A percentile compares a stretch with the other conserved stretches of the same genome.
These are phyloP conservation scores for Camelina laxa DNA, from an alignment of 345 rosid species.

Conservation along the genomic window DNA sequence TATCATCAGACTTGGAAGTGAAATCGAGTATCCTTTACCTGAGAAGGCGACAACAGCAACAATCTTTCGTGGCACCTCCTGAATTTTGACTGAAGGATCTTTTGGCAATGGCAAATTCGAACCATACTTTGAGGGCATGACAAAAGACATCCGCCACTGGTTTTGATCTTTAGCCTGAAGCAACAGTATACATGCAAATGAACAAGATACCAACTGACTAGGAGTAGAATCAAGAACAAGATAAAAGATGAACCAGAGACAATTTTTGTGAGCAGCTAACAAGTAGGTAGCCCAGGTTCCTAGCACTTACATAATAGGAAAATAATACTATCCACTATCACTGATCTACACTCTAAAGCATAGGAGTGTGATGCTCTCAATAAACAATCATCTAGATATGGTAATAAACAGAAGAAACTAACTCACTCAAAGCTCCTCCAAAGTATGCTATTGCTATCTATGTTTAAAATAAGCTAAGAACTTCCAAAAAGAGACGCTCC, in stretches of 20 bases:
- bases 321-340: background rate
- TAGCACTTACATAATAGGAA: background rate
- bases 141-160: constrained; percentile 93
- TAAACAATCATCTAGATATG: background rate
- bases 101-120: constrained; percentile 72
- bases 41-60: constrained; percentile 86
- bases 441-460: background rate
- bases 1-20: constrained; percentile 4
- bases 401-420: background rate
- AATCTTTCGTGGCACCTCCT: constrained; percentile 67
- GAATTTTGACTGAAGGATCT: constrained; percentile 75
- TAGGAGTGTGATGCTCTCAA: background rate
- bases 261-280: background rate
- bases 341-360: background rate
- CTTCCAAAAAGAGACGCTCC: background rate
- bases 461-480: background rate
- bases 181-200: constrained; percentile 17
- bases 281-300: background rate
- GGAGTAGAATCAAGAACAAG: constrained; percentile 12
- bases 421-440: constrained; percentile 4
- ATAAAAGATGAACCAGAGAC: background rate
- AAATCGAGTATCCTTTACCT: constrained; percentile 51
- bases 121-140: constrained; percentile 89
- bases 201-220: background rate
- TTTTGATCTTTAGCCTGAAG: constrained; percentile 59